Evolutionary conservation across 768 basidiomycete species (phyloP).

Genomic region (Pleurotus pulmonarius): DNA sequence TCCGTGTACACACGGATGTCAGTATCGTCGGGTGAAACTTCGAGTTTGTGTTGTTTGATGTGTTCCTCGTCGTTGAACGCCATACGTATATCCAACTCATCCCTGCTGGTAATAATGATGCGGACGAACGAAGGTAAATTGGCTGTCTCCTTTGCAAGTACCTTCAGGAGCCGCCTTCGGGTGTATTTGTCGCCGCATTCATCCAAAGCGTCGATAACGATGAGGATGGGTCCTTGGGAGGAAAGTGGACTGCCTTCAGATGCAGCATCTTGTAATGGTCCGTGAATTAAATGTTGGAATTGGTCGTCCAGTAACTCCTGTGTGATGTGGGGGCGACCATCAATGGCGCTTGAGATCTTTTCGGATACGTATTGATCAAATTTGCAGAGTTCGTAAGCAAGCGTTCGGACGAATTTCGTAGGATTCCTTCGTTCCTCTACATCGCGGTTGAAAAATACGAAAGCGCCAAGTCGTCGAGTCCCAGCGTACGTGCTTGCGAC

Average conservation of each 20-base stretch:
- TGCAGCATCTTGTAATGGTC: conserved; percentile 16
- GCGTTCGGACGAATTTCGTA: conserved; percentile 25
- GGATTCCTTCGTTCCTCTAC: conserved; percentile 24
- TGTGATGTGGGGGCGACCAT: conserved; percentile 22
- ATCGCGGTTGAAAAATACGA: conserved; percentile 28
- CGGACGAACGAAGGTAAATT: conserved; percentile 22
- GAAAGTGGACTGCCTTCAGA: background rate
- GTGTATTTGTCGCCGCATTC: conserved; percentile 1
- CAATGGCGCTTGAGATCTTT: conserved; percentile 20
- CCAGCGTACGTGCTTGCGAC: conserved; percentile 27
- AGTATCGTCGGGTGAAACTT: background rate
- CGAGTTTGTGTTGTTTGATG: background rate
- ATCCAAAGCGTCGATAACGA: conserved; percentile 10
- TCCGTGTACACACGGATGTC: background rate
- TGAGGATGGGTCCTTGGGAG: background rate
- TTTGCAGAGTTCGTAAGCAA: conserved; percentile 28
- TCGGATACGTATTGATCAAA: conserved; percentile 26
- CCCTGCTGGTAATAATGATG: conserved; percentile 25
- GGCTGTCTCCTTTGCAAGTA: conserved; percentile 12
- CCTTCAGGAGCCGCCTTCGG: conserved; percentile 18
- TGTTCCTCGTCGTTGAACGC: conserved; percentile 1
- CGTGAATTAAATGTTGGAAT: conserved; percentile 27
- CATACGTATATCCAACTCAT: conserved; percentile 17
- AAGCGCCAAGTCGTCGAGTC: conserved; percentile 29
- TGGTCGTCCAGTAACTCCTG: conserved; percentile 23